Evolutionary conservation across 2,329 filamentous ascomycete species (phyloP).

Genomic region (Chaetomiaceae sp.): DNA sequence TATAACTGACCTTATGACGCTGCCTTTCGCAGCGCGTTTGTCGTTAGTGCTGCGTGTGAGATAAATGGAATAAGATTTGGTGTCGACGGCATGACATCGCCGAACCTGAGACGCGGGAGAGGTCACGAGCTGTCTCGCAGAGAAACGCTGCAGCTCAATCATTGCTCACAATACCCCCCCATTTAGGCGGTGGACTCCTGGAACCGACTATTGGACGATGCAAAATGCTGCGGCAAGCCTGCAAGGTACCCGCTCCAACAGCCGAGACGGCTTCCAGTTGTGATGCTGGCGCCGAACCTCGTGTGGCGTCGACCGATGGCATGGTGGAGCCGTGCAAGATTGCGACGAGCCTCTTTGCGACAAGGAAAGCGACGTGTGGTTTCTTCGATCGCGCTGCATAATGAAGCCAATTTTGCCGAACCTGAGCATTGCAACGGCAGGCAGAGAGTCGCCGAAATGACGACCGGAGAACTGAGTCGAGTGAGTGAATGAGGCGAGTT

Average conservation of each 20-base stretch:
- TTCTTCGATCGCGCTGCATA: slow-evolving; percentile 15
- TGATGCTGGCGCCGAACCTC: neutral
- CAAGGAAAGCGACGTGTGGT: slow-evolving; percentile 4
- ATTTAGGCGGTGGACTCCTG: neutral
- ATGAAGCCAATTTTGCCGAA: slow-evolving; percentile 17
- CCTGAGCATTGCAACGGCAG: slow-evolving; percentile 16
- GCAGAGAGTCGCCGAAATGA: slow-evolving; percentile 17
- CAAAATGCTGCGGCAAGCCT: slow-evolving; percentile 7
- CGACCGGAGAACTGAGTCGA: neutral
- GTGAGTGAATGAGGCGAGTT: too few species aligned
- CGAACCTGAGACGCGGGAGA: slow-evolving; percentile 1
- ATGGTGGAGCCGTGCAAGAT: slow-evolving; percentile 13
- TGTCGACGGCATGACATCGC: slow-evolving; percentile 8
- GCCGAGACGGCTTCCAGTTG: neutral
- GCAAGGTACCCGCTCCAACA: slow-evolving; percentile 20
- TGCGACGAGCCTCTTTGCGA: slow-evolving; percentile 12
- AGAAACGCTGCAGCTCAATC: neutral
- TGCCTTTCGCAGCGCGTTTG: neutral
- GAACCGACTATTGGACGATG: neutral
- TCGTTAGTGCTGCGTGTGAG: neutral
- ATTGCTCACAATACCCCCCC: neutral
- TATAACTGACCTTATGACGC: too few species aligned
- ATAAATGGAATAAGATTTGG: neutral
- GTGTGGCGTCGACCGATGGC: slow-evolving; percentile 13
- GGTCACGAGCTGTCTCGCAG: neutral